Conservation (phyloP, 2,329 filamentous ascomycete species). For the Phoma herbarum region DNA sequence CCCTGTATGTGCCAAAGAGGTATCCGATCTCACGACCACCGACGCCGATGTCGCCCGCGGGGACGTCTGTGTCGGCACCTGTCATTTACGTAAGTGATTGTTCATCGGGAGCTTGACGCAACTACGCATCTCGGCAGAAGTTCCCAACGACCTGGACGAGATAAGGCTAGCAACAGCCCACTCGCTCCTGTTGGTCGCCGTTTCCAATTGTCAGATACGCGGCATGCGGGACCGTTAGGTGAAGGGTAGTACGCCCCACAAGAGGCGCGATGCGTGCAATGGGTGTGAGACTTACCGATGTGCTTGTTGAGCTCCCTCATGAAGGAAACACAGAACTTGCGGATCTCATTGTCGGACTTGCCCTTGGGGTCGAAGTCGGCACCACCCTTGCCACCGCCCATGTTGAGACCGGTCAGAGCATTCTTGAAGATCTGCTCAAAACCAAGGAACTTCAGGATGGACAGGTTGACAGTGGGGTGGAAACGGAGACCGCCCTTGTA, state of each 20-base stretch:
- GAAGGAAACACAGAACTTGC: slow-evolving; percentile 94
- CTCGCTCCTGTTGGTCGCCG: slow-evolving; percentile 24
- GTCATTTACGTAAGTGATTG: slow-evolving; percentile 40
- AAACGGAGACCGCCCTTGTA: slow-evolving; percentile 98
- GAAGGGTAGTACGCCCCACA: slow-evolving; percentile 25
- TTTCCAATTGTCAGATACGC: slow-evolving; percentile 15
- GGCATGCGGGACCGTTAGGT: slow-evolving; percentile 25
- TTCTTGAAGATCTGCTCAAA: slow-evolving; percentile 99
- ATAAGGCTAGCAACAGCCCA: slow-evolving; percentile 27
- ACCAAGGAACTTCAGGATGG: slow-evolving; percentile 91
- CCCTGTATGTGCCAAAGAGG: slow-evolving; percentile 93
- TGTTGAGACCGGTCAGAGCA: slow-evolving; percentile 92
- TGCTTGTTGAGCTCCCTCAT: slow-evolving; percentile 96
- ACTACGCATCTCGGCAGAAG: slow-evolving; percentile 5
- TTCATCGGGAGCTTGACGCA: slow-evolving; percentile 47
- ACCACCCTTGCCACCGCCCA: slow-evolving; percentile 97
- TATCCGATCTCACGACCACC: slow-evolving; percentile 91
- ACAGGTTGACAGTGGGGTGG: slow-evolving; percentile 85
- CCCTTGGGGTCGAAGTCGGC: slow-evolving; percentile 99
- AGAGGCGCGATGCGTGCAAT: slow-evolving; percentile 14
- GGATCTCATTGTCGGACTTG: slow-evolving; percentile 97
- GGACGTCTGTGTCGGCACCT: slow-evolving; percentile 90
- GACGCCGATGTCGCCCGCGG: slow-evolving; percentile 96
- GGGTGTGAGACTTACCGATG: slow-evolving; percentile 62
- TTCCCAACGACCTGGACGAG: slow-evolving; percentile 12